Evolutionary conservation across 192 early-diverging fungal species (phyloP), one percentile per base, ranked within the genome.

Genomic region (Umbelopsis sp.): DNA sequence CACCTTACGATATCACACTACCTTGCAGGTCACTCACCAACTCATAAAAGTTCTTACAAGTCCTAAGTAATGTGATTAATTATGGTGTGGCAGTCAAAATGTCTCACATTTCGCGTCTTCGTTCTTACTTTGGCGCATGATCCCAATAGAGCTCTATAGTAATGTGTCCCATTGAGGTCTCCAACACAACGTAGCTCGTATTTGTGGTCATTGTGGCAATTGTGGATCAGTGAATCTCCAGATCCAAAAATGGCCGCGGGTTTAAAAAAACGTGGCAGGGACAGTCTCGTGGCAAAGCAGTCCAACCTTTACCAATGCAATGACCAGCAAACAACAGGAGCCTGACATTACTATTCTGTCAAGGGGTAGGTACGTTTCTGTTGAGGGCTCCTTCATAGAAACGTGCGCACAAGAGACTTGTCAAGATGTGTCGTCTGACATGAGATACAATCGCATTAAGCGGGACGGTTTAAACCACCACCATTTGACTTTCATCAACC

Each of bases 1-100:
- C 8, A 71, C 18, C 11, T 64, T 64, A 10, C 66, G 11, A 21
- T 3, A 48, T 35, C 30, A 9, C 10, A 13, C 22, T 53, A 41
- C 7, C 37, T 41, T 4, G 1, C 37, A 16, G 10, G 1, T 64
- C 37, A 27, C 48, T 45, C 78, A 88, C 90, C 58, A 92, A 73
- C 69, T 93, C 89, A 71, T 85, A 90, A 82, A 94, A 96, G 85
- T 95, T 96, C 68, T 93, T 84, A 81, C 92, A 93, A 2, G 86
- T 88, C 53, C 78, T 80, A 52, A 5, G 55, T 61, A n/a, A 25
- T 15, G 16, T 61, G 12, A 13, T 35, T 52, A 61, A 13, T 35
- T 35, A 35, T 16, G 4, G 7, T 11, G 23, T 8, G 25, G 2
- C 30, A 61, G 18, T 16, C 1, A 3, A 30, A 33, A 2, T 8